These are phyloP conservation scores for Deinandra increscens DNA, from an alignment of 129 eudicot genomes.

Conservation along the genomic window DNA sequence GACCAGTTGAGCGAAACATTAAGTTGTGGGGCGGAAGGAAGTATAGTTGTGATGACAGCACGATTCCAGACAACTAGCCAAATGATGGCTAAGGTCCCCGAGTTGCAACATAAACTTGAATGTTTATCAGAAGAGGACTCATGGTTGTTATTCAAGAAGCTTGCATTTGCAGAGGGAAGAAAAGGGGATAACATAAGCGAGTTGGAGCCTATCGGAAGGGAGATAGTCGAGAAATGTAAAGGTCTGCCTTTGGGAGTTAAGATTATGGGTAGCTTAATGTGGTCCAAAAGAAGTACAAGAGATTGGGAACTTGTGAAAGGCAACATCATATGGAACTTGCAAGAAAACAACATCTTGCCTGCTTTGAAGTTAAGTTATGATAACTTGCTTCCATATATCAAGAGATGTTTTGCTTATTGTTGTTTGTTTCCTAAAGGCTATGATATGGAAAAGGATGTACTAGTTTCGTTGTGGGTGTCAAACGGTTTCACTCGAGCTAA, in stretches of 20 bases:
- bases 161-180: conserved; percentile 31
- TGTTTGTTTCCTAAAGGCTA: conserved; percentile 12
- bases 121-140: conserved; percentile 32
- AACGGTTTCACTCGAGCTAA: not conserved
- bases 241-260: conserved; percentile 18
- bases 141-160: conserved; percentile 26
- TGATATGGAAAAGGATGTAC: not conserved
- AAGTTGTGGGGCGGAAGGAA: conserved; percentile 28
- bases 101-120: conserved; percentile 22
- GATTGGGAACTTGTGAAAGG: conserved; percentile 8
- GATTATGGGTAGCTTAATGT: conserved; percentile 17
- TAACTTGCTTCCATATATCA: not conserved
- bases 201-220: conserved; percentile 28
- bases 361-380: conserved; percentile 15
- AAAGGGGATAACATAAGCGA: conserved; percentile 4
- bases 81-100: conserved; percentile 23
- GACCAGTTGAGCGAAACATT: conserved; percentile 23
- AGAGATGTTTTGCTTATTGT: conserved; percentile 32
- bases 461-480: conserved; percentile 10
- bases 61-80: conserved; percentile 16
- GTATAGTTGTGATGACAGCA: conserved; percentile 30
- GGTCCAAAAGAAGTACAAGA: not conserved
- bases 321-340: conserved; percentile 13
- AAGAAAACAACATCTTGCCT: not conserved
- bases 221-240: conserved; percentile 24